These are phyloP conservation scores for Alternaria rosae DNA, from an alignment of 2,329 filamentous ascomycete genomes.

Conservation along the genomic window DNA sequence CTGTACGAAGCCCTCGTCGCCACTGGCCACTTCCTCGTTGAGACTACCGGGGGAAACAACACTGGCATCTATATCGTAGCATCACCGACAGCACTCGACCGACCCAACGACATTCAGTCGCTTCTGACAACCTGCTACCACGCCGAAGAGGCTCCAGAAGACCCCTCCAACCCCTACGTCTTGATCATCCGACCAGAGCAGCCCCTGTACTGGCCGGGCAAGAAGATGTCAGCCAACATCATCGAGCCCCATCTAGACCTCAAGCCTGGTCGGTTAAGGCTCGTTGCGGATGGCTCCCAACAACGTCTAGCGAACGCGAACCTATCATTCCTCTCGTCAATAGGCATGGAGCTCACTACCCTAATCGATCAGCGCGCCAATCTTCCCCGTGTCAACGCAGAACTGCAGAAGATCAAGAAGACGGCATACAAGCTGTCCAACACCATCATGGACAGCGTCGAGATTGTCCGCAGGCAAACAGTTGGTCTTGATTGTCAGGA, in stretches of 20 bases:
- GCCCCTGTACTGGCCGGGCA: constrained; percentile 80
- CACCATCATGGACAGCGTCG: constrained; percentile 98
- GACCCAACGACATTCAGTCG: constrained; percentile 81
- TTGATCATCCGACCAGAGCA: constrained; percentile 85
- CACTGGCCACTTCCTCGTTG: constrained; percentile 87
- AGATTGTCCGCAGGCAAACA: constrained; percentile 87
- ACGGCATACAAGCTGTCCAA: constrained; percentile 97
- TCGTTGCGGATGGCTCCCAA: constrained; percentile 88
- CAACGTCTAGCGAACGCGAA: constrained; percentile 80
- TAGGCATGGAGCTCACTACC: constrained; percentile 85
- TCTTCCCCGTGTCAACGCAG: constrained; percentile 86
- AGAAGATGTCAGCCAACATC: constrained; percentile 73
- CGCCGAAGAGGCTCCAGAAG: constrained; percentile 72
- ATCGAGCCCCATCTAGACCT: constrained; percentile 83
- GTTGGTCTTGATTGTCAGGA: constrained; percentile 88
- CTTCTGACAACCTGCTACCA: constrained; percentile 84
- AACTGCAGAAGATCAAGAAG: constrained; percentile 92
- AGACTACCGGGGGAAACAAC: constrained; percentile 73
- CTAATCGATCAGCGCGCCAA: constrained; percentile 93
- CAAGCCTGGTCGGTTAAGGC: constrained; percentile 82
- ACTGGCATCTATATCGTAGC: constrained; percentile 80
- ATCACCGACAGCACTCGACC: constrained; percentile 77
- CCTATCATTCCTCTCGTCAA: constrained; percentile 75
- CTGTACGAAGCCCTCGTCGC: constrained; percentile 82
- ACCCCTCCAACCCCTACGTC: constrained; percentile 81